These are phyloP conservation scores for Monosporozyma unispora DNA, from an alignment of 805 yeast genomes.

Conservation along the genomic window DNA sequence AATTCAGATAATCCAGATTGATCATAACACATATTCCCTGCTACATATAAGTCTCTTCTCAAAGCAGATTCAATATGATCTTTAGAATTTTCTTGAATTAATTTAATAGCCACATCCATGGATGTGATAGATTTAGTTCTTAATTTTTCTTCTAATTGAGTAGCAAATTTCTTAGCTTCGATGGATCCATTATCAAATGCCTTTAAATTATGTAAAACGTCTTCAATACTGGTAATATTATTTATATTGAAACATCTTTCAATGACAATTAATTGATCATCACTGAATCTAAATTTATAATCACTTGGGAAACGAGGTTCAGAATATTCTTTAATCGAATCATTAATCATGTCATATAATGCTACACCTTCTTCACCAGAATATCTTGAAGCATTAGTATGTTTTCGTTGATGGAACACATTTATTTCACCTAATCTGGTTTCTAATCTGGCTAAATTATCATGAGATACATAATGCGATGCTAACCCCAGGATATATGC, in stretches of 20 bases:
- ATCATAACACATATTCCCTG: slow-evolving; percentile 61
- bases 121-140: slow-evolving; percentile 69
- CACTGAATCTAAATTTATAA: slow-evolving; percentile 49
- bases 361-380: slow-evolving; percentile 1
- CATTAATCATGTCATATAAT: slow-evolving; percentile 44
- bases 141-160: slow-evolving; percentile 45
- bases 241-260: slow-evolving; percentile 55
- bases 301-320: slow-evolving; percentile 50
- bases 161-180: slow-evolving; percentile 61
- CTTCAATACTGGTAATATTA: slow-evolving; percentile 37
- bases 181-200: slow-evolving; percentile 38
- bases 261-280: slow-evolving; percentile 51
- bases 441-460: slow-evolving; percentile 51
- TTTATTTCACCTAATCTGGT: slow-evolving; percentile 58
- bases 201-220: slow-evolving; percentile 45
- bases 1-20: slow-evolving; percentile 40
- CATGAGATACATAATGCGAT: slow-evolving; percentile 76
- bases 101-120: slow-evolving; percentile 58
- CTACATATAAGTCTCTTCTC: slow-evolving; percentile 63
- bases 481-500: slow-evolving; percentile 79
- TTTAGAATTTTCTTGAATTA: slow-evolving; percentile 51
- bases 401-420: slow-evolving; percentile 10
- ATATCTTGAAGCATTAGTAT: background rate
- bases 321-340: slow-evolving; percentile 70
- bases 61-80: slow-evolving; percentile 58